Percentiles rank a stretch among this genome's conserved stretches.
phyloP scores from a whole-genome alignment of 1,284 basidiomycete species.

The Puccinia triticina region DNA sequence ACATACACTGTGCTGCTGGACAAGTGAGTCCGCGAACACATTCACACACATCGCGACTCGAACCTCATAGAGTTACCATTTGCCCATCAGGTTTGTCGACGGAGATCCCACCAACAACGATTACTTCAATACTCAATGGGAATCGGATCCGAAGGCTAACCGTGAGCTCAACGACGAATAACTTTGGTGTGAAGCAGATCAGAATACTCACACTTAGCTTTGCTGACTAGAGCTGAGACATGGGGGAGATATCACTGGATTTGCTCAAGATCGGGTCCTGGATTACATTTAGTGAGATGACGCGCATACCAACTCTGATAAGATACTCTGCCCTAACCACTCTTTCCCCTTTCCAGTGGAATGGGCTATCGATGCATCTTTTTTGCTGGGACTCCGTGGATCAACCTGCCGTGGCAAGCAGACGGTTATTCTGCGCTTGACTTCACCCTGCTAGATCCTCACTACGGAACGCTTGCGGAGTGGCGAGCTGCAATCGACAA shows the following conservation, averaged over 20 bases:
- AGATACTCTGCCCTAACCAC: background rate
- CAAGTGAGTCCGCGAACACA: slow-evolving; percentile 70
- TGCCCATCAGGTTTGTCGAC: slow-evolving; percentile 59
- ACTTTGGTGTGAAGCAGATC: background rate
- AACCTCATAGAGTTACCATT: background rate
- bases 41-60: background rate
- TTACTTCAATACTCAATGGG: slow-evolving; percentile 76
- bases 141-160: slow-evolving; percentile 68
- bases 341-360: slow-evolving; percentile 60
- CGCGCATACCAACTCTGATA: background rate
- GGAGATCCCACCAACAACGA: slow-evolving; percentile 88
- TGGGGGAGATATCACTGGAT: slow-evolving; percentile 80
- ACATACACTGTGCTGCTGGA: slow-evolving; percentile 83
- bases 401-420: slow-evolving; percentile 93
- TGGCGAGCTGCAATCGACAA: slow-evolving; percentile 75
- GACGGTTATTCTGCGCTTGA: slow-evolving; percentile 92
- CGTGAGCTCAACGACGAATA: background rate
- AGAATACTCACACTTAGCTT: background rate
- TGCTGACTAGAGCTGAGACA: slow-evolving; percentile 69
- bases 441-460: slow-evolving; percentile 83
- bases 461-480: slow-evolving; percentile 78
- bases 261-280: slow-evolving; percentile 67
- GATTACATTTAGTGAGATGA: slow-evolving; percentile 71
- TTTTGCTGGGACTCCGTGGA: slow-evolving; percentile 80
- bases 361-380: slow-evolving; percentile 83